Percentiles rank a stretch among this genome's conserved stretches.
These are phyloP conservation scores for Protomyces lactucae-debilis DNA, from an alignment of 1,139 yeast genomes.

Conservation along the genomic window DNA sequence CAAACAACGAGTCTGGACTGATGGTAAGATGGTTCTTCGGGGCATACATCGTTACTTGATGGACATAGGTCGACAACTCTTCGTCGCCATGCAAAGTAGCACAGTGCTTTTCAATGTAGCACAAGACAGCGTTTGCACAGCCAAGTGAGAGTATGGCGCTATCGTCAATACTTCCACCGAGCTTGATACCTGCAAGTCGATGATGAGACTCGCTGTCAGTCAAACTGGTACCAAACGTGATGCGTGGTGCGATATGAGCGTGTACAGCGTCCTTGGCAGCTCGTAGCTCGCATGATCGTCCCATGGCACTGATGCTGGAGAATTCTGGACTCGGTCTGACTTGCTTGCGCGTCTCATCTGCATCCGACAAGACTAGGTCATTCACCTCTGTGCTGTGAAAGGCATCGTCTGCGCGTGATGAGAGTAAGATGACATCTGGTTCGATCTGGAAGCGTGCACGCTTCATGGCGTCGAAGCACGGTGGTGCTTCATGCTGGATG, in stretches of 20 bases:
- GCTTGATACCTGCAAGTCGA: background rate
- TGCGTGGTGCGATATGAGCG: background rate
- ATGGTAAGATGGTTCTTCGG: constrained; percentile 35
- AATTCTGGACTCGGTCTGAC: constrained; percentile 31
- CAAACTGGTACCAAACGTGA: background rate
- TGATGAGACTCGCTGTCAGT: background rate
- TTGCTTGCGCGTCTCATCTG: background rate
- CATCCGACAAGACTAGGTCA: background rate
- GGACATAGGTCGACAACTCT: constrained; percentile 17
- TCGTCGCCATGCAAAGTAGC: constrained; percentile 22
- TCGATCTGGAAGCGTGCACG: constrained; percentile 30
- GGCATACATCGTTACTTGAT: constrained; percentile 24
- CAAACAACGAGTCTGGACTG: constrained; percentile 41
- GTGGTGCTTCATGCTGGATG: constrained; percentile 20
- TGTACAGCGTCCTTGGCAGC: background rate
- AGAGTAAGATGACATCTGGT: constrained; percentile 29
- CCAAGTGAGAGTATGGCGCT: constrained; percentile 24
- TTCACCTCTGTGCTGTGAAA: constrained; percentile 17
- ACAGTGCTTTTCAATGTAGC: constrained; percentile 25
- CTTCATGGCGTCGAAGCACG: background rate
- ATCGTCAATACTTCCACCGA: background rate
- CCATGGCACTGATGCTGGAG: constrained; percentile 19
- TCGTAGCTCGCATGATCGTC: constrained; percentile 17
- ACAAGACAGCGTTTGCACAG: constrained; percentile 29
- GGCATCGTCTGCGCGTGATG: constrained; percentile 30